Conservation (phyloP, 129 eudicot genomes). For the Ambrosia trifida region DNA sequence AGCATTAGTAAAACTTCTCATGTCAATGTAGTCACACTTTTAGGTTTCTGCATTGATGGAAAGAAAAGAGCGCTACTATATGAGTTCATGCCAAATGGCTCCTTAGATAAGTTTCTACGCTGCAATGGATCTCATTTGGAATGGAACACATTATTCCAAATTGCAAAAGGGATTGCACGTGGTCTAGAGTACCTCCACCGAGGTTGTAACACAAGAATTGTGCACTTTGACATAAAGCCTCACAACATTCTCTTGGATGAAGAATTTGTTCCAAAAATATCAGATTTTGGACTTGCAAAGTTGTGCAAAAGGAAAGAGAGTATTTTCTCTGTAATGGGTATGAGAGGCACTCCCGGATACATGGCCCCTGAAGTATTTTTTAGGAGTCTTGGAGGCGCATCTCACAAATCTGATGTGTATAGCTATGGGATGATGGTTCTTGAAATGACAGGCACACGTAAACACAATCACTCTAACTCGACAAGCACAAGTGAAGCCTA, state of each 20-base stretch:
- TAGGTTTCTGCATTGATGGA: constrained; percentile 35
- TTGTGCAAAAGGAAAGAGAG: constrained; percentile 28
- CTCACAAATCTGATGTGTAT: constrained; percentile 55
- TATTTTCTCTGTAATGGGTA: constrained; percentile 22
- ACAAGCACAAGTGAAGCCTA: constrained; percentile 35
- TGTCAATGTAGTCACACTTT: constrained; percentile 28
- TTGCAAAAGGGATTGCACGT: constrained; percentile 37
- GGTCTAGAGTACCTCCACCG: constrained; percentile 43
- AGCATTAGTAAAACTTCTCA: constrained; percentile 37
- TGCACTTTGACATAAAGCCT: constrained; percentile 51
- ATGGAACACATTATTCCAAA: constrained; percentile 12
- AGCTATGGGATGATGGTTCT: constrained; percentile 46
- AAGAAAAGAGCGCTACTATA: constrained; percentile 31
- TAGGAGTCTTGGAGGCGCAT: constrained; percentile 34
- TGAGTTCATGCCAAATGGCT: constrained; percentile 38
- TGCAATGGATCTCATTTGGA: not conserved
- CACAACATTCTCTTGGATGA: constrained; percentile 45
- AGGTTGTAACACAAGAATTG: constrained; percentile 43
- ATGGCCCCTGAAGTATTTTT: constrained; percentile 35
- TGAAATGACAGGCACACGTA: constrained; percentile 32
- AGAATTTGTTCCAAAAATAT: constrained; percentile 50
- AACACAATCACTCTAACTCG: not conserved
- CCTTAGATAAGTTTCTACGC: constrained; percentile 14
- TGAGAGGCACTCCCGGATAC: constrained; percentile 33
- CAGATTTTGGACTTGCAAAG: constrained; percentile 48